These are phyloP conservation scores for Quercus lobata DNA, from an alignment of 331 rosid species.

Conservation along the genomic window DNA sequence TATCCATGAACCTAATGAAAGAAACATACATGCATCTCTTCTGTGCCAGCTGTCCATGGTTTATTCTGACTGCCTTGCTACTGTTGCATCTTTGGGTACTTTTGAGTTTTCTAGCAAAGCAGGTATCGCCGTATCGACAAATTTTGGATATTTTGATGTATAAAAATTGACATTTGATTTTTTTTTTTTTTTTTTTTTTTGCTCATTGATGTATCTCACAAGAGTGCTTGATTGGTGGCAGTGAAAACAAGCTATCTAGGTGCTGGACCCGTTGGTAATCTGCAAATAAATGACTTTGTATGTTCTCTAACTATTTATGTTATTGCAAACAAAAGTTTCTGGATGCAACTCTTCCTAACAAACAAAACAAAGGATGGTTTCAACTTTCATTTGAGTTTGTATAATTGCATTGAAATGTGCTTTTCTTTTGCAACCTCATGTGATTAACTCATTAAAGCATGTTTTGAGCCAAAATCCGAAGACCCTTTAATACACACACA, in stretches of 20 bases:
- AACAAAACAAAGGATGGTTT: neutral
- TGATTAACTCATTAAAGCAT: neutral
- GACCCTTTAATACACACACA: neutral
- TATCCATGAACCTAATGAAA: conserved; percentile 27
- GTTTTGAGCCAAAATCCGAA: neutral
- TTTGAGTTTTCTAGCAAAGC: conserved; percentile 54
- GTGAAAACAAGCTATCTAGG: conserved; percentile 54
- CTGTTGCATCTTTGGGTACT: conserved; percentile 44
- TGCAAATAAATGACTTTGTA: conserved; percentile 53
- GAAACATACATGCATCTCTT: conserved; percentile 48
- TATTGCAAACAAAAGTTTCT: neutral
- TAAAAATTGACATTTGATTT: neutral
- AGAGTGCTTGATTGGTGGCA: conserved; percentile 37
- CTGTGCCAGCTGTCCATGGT: conserved; percentile 58
- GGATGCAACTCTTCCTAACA: neutral
- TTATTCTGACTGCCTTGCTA: conserved; percentile 44
- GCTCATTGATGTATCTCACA: conserved; percentile 9
- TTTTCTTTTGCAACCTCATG: neutral
- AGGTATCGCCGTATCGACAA: conserved; percentile 21
- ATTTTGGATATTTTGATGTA: neutral
- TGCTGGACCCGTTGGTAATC: conserved; percentile 15
- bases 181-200: neutral
- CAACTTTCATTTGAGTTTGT: neutral
- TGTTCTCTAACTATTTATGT: conserved; percentile 27
- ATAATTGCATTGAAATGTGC: neutral